Conservation (phyloP, 2,329 filamentous ascomycete genomes). For the Paecilomyces fulvus region DNA sequence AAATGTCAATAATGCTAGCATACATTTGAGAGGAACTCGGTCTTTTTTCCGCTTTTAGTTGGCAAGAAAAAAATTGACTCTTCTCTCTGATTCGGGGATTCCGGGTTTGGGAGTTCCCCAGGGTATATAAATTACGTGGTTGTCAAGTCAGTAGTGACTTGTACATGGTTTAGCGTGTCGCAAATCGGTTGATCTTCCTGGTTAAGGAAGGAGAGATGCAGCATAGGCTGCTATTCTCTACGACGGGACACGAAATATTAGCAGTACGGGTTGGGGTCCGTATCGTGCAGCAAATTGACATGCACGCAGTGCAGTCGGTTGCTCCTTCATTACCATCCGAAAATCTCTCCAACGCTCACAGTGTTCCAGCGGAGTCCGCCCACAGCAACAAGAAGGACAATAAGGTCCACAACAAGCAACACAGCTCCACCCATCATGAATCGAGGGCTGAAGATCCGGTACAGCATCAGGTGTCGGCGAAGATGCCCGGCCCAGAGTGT, state of each 20-base stretch:
- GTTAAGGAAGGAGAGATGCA: background rate
- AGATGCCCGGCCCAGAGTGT: slow-evolving; percentile 86
- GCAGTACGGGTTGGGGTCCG: background rate
- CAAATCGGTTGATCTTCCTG: background rate
- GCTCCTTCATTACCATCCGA: slow-evolving; percentile 59
- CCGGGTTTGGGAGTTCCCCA: background rate
- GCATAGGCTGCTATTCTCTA: background rate
- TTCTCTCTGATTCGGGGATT: background rate
- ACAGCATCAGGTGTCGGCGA: slow-evolving; percentile 90
- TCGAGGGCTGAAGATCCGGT: slow-evolving; percentile 81
- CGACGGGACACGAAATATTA: background rate
- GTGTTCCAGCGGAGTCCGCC: slow-evolving; percentile 68
- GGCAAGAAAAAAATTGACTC: background rate
- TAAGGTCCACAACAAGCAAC: slow-evolving; percentile 67
- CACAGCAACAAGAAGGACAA: slow-evolving; percentile 63
- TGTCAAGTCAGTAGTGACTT: background rate
- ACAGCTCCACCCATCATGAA: slow-evolving; percentile 75
- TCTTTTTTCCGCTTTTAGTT: background rate
- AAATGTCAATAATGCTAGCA: background rate
- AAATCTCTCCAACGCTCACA: slow-evolving; percentile 73
- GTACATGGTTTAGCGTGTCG: background rate
- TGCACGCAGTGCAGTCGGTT: background rate
- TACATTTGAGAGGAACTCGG: background rate
- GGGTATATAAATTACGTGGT: background rate
- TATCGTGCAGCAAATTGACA: background rate